Conservation (phyloP, 805 yeast genomes). For the Debaryomyces castellii region DNA sequence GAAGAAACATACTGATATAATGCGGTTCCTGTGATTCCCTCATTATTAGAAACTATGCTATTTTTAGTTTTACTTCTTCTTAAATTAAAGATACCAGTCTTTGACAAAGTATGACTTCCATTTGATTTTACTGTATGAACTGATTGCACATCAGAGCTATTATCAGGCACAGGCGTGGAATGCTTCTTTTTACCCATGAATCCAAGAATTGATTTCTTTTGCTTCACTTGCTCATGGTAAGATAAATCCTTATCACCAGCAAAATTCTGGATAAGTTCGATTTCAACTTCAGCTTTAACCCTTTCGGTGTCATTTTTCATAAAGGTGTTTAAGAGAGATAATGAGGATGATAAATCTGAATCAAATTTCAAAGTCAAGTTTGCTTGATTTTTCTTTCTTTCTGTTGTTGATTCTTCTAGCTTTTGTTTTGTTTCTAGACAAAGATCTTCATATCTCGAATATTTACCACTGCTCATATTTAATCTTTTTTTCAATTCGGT, state of each 20-base stretch:
- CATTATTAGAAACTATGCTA: slow-evolving; percentile 15
- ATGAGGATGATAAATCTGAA: slow-evolving; percentile 50
- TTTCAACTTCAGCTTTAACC: slow-evolving; percentile 78
- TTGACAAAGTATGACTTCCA: slow-evolving; percentile 27
- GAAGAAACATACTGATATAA: slow-evolving; percentile 63
- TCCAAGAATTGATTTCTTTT: slow-evolving; percentile 59
- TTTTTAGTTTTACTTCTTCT: slow-evolving; percentile 32
- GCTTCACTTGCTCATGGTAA: slow-evolving; percentile 49
- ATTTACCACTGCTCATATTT: slow-evolving; percentile 37
- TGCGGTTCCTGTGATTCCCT: slow-evolving; percentile 43
- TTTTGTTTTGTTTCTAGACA: slow-evolving; percentile 52
- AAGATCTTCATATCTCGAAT: slow-evolving; percentile 37
- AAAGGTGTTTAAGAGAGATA: slow-evolving; percentile 57
- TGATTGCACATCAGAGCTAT: slow-evolving; percentile 28
- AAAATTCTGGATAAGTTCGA: slow-evolving; percentile 84
- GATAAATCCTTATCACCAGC: slow-evolving; percentile 75
- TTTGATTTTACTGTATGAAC: slow-evolving; percentile 32
- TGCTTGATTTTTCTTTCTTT: slow-evolving; percentile 31
- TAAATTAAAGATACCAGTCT: slow-evolving; percentile 38
- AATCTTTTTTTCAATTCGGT: slow-evolving; percentile 54
- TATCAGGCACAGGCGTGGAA: slow-evolving; percentile 8
- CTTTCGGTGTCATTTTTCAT: slow-evolving; percentile 72
- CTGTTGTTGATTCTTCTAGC: slow-evolving; percentile 42
- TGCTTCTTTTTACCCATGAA: slow-evolving; percentile 40
- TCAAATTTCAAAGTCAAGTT: slow-evolving; percentile 53